Percentiles rank a stretch among this genome's conserved stretches.
Evolutionary conservation across 164 flowering plant genomes (phyloP).

Genomic region (Aristolochia fimbriata): DNA sequence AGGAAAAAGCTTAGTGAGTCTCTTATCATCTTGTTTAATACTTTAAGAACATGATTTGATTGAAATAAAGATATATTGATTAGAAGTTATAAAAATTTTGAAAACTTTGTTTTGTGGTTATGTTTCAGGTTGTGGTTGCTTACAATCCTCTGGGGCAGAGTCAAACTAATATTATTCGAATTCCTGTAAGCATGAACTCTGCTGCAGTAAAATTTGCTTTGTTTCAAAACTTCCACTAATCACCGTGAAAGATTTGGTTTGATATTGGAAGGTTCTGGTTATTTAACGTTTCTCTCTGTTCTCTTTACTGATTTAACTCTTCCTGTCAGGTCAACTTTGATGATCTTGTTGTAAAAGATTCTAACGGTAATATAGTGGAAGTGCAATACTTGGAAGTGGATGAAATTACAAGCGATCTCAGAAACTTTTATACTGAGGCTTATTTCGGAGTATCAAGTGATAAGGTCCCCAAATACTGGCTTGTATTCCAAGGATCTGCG

Average conservation of each 20-base stretch:
- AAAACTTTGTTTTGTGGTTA: too few species aligned
- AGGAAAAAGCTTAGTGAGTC: conserved; percentile 56
- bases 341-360: conserved; percentile 55
- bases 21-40: background rate
- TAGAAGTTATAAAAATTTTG: too few species aligned
- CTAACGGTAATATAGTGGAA: conserved; percentile 37
- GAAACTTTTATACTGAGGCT: conserved; percentile 52
- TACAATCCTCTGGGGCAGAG: conserved; percentile 88
- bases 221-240: background rate
- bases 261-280: too few species aligned
- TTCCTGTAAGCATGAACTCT: conserved; percentile 50
- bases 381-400: conserved; percentile 54
- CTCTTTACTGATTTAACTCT: background rate
- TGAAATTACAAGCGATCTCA: conserved; percentile 49
- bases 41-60: background rate
- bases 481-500: conserved; percentile 56
- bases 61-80: too few species aligned
- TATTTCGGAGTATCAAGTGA: conserved; percentile 41
- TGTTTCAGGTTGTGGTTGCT: conserved; percentile 61
- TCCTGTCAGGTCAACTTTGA: conserved; percentile 46
- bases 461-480: conserved; percentile 57
- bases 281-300: too few species aligned
- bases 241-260: background rate
- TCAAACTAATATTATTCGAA: conserved; percentile 53
- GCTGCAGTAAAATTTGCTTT: background rate